phyloP scores from a whole-genome alignment of 139 green algal genomes.

The Ostreobium quekettii region DNA sequence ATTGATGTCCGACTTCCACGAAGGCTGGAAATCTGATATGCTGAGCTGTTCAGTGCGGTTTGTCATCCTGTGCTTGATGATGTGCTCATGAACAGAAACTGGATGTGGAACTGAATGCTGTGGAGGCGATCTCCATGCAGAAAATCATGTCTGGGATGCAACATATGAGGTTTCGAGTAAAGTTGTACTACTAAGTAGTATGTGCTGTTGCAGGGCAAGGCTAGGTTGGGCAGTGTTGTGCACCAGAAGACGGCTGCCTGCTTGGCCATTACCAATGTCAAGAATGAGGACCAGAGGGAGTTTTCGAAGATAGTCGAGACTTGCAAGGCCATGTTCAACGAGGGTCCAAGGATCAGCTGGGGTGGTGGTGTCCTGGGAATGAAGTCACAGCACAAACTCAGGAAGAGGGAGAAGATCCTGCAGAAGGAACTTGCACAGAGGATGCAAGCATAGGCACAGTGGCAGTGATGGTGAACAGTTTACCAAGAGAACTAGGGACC shows the following conservation, averaged over 20 bases:
- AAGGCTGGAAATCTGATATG: too few relatives aligned
- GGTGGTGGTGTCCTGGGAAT: slow-evolving; percentile 95
- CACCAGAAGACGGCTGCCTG: slow-evolving; percentile 98
- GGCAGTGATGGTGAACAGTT: too few relatives aligned
- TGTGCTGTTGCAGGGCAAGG: slow-evolving; percentile 85
- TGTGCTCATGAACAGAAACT: too few relatives aligned
- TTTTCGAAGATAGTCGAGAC: slow-evolving; percentile 95
- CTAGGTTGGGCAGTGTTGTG: slow-evolving; percentile 83
- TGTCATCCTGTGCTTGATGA: too few relatives aligned
- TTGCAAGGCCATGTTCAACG: slow-evolving; percentile 84
- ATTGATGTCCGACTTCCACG: too few relatives aligned
- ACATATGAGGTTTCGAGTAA: too few relatives aligned
- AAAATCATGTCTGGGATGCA: too few relatives aligned
- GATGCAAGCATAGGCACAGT: slow-evolving; percentile 35
- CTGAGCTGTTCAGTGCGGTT: too few relatives aligned
- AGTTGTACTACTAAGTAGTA: too few relatives aligned
- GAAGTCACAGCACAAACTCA: slow-evolving; percentile 88
- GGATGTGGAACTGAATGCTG: too few relatives aligned
- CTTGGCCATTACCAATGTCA: slow-evolving; percentile 85
- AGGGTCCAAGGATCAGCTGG: slow-evolving; percentile 59
- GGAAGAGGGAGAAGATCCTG: slow-evolving; percentile 70
- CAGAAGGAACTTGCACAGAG: slow-evolving; percentile 81
- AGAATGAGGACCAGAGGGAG: slow-evolving; percentile 97
- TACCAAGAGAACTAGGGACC: too few relatives aligned
- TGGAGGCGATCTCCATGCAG: too few relatives aligned